phyloP scores from a whole-genome alignment of 345 rosid genomes.

The Carallia pectinifolia region DNA sequence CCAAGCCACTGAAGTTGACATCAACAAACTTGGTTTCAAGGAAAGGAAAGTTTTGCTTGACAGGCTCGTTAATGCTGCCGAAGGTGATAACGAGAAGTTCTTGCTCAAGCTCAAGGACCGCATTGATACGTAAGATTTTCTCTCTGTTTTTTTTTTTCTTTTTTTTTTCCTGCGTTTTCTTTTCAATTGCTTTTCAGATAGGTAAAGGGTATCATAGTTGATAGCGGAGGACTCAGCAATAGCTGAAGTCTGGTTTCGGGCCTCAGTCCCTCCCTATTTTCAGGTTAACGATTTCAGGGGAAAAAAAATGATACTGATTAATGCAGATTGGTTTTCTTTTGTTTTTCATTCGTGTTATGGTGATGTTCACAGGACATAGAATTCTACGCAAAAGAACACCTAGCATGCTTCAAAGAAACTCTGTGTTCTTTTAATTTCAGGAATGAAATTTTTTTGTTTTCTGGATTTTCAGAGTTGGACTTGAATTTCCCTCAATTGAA shows the following conservation, averaged over 20 bases:
- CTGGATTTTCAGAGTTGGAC: conserved; percentile 45
- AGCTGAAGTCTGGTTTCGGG: too few relatives aligned
- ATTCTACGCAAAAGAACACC: too few relatives aligned
- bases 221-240: too few relatives aligned
- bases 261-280: too few relatives aligned
- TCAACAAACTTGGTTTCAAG: conserved; percentile 22
- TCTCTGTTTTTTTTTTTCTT: too few relatives aligned
- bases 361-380: too few relatives aligned
- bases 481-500: conserved; percentile 44
- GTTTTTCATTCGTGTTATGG: too few relatives aligned
- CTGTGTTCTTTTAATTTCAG: not conserved
- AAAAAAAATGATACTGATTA: too few relatives aligned
- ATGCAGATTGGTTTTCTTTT: too few relatives aligned
- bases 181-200: not conserved
- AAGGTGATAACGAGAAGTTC: conserved; percentile 24
- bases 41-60: conserved; percentile 16
- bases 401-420: too few relatives aligned
- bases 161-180: not conserved
- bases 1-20: conserved; percentile 16
- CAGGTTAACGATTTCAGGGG: too few relatives aligned
- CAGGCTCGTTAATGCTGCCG: conserved; percentile 12
- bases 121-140: conserved; percentile 13
- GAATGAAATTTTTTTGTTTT: not conserved
- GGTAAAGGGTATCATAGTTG: too few relatives aligned
- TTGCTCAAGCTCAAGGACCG: conserved; percentile 22